Evolutionary conservation across 2,329 filamentous ascomycete genomes (phyloP), one percentile per base, ranked within the genome.

Genomic region (Helicocarpus griseus): DNA sequence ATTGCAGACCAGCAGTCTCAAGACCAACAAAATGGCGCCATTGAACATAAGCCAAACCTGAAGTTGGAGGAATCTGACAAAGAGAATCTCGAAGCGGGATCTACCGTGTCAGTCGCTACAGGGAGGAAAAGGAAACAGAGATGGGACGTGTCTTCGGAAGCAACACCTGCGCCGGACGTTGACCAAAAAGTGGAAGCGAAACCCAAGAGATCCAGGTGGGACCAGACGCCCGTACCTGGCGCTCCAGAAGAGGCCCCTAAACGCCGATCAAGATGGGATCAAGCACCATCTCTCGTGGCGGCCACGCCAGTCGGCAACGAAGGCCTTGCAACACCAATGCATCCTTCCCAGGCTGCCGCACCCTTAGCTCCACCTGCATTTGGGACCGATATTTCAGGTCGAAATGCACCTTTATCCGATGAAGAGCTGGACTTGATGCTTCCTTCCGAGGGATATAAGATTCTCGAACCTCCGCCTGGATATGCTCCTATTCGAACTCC

Each of bases 361-460:
- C 66, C 78, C 49, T 68, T 74, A 58, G 71, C 75, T 41, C 75
- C 79, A 14, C 73, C 76, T n/a, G 74, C 80, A 7, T 94, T 95
- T 63, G 89, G 89, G 48, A 86, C 84, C 40, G 90, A 96, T 64
- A 79, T 93, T 48, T 82, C 86, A 39, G 80, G 76, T 50, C 86
- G 90, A 56, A 93, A 91, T 68, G 83, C 85, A 53, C 78, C 88
- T 5, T 75, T 95, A 39, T 93, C 90, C 39, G 93, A 98, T 61
- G 93, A 98, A 67, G 90, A 97, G 66, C 82, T 98, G 46, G 87
- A 98, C 63, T 76, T 85, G 65, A 87, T 98, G 76, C 80, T 98
- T 5, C 93, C 93, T 1, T 83, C 84, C 1, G 88, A 94, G 63
- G 93, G 93, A 38, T 98, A 95, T 76, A 90, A 95, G 69, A 82